Percentiles rank a stretch among this genome's conserved stretches.
Evolutionary conservation across 2,329 filamentous ascomycete genomes (phyloP).

Genomic region (Epichloe festucae): DNA sequence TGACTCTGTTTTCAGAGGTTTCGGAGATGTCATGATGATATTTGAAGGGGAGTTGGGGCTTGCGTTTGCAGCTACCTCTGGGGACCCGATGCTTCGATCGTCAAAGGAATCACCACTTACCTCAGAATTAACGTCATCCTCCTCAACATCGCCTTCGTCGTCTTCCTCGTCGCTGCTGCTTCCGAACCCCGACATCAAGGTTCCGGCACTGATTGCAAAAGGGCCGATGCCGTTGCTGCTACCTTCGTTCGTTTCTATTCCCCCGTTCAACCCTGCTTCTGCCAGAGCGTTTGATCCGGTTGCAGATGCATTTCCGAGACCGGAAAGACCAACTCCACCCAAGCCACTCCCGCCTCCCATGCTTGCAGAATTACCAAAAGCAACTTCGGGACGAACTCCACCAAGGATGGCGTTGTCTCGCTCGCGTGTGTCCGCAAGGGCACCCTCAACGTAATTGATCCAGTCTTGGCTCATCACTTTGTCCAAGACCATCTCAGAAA

Average conservation of each 20-base stretch:
- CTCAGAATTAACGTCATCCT: slow-evolving; percentile 60
- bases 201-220: slow-evolving; percentile 61
- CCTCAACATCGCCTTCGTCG: slow-evolving; percentile 78
- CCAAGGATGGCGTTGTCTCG: slow-evolving; percentile 97
- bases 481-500: slow-evolving; percentile 74
- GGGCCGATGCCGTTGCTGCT: slow-evolving; percentile 54
- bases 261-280: slow-evolving; percentile 71
- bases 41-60: slow-evolving; percentile 15
- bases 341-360: slow-evolving; percentile 33
- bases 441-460: slow-evolving; percentile 90
- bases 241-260: slow-evolving; percentile 54
- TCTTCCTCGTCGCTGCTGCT: slow-evolving; percentile 95
- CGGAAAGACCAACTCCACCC: slow-evolving; percentile 35
- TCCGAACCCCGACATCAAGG: slow-evolving; percentile 79
- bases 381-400: slow-evolving; percentile 83
- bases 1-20: slow-evolving; percentile 13
- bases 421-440: slow-evolving; percentile 83
- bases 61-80: slow-evolving; percentile 16
- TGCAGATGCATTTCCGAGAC: slow-evolving; percentile 24
- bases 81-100: slow-evolving; percentile 15
- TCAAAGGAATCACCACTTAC: slow-evolving; percentile 36
- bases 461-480: slow-evolving; percentile 82
- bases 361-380: slow-evolving; percentile 64
- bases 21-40: slow-evolving; percentile 20
- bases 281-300: slow-evolving; percentile 56